Evolutionary conservation across 352 stramenopile genomes (phyloP).

Genomic region (Globisporangium heterothallicum): DNA sequence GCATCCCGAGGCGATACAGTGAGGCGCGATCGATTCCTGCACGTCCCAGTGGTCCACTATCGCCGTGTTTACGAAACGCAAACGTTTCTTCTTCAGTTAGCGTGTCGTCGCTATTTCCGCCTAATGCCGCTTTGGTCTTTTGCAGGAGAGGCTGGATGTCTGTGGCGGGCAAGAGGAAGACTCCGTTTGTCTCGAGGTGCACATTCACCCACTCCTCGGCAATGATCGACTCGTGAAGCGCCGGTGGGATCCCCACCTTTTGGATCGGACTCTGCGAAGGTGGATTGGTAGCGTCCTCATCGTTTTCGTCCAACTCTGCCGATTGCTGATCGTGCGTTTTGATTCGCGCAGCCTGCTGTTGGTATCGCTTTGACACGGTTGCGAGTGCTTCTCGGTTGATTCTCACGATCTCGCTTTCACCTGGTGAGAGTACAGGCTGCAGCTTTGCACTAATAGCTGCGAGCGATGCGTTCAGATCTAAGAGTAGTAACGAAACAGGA

Average conservation of each 20-base stretch:
- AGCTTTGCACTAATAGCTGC: slow-evolving; percentile 61
- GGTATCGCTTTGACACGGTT: slow-evolving; percentile 15
- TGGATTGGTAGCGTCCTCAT: neutral
- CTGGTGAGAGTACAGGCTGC: slow-evolving; percentile 40
- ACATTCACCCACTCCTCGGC: slow-evolving; percentile 80
- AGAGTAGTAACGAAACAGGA: neutral
- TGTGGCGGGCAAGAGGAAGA: slow-evolving; percentile 42
- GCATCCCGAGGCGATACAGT: slow-evolving; percentile 69
- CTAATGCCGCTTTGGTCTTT: slow-evolving; percentile 17
- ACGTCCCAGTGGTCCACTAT: slow-evolving; percentile 36
- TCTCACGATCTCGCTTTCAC: slow-evolving; percentile 64
- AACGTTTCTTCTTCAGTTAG: slow-evolving; percentile 35
- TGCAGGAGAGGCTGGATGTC: slow-evolving; percentile 41
- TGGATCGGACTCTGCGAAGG: slow-evolving; percentile 7
- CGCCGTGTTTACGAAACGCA: slow-evolving; percentile 32
- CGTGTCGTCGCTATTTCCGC: slow-evolving; percentile 24
- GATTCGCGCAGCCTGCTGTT: slow-evolving; percentile 9
- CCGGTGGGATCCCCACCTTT: slow-evolving; percentile 24
- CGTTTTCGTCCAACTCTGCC: neutral
- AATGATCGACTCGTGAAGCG: slow-evolving; percentile 59
- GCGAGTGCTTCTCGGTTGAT: slow-evolving; percentile 54
- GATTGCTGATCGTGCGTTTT: slow-evolving; percentile 1
- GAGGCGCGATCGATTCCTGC: slow-evolving; percentile 70
- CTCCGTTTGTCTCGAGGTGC: slow-evolving; percentile 48
- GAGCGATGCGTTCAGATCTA: slow-evolving; percentile 37